A percentile compares a stretch with the other conserved stretches of the same genome.
Conservation (phyloP, 345 rosid genomes). For the Populus euphratica region DNA sequence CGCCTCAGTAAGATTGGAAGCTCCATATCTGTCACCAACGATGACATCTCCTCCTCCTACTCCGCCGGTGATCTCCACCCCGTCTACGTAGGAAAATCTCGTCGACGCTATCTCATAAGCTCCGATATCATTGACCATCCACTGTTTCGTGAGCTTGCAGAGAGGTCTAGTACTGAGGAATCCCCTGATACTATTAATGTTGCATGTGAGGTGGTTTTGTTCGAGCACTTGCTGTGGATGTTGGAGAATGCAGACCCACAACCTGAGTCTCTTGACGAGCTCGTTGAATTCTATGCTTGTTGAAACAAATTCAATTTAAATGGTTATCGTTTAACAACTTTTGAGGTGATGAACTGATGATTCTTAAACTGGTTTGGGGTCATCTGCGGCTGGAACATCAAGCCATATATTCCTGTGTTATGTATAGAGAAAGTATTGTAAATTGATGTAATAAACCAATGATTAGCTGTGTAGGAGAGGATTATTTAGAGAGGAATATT, state of each 20-base stretch:
- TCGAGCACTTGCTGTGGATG: conserved; percentile 98
- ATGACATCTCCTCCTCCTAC: conserved; percentile 17
- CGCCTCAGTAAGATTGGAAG: conserved; percentile 27
- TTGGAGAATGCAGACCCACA: conserved; percentile 69
- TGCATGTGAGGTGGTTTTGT: conserved; percentile 86
- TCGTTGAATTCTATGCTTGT: conserved; percentile 78
- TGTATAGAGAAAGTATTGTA: conserved; percentile 18
- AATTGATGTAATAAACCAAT: conserved; percentile 17
- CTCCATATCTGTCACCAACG: conserved; percentile 34
- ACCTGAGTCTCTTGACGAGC: conserved; percentile 71
- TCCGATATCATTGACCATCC: conserved; percentile 47
- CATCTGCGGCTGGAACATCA: neutral
- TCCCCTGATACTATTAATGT: conserved; percentile 41
- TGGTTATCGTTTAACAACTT: neutral
- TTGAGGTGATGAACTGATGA: neutral
- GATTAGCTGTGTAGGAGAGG: conserved; percentile 11
- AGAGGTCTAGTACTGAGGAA: conserved; percentile 20
- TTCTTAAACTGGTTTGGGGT: neutral
- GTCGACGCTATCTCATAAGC: conserved; percentile 65
- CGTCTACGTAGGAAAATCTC: conserved; percentile 75
- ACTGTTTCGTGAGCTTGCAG: conserved; percentile 42
- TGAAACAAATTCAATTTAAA: conserved; percentile 15
- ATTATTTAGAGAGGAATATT: too few species aligned
- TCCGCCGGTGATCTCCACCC: conserved; percentile 49
- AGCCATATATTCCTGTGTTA: neutral